Evolutionary conservation across 140 eudicot genomes (phyloP).

Genomic region (Cichorium intybus): DNA sequence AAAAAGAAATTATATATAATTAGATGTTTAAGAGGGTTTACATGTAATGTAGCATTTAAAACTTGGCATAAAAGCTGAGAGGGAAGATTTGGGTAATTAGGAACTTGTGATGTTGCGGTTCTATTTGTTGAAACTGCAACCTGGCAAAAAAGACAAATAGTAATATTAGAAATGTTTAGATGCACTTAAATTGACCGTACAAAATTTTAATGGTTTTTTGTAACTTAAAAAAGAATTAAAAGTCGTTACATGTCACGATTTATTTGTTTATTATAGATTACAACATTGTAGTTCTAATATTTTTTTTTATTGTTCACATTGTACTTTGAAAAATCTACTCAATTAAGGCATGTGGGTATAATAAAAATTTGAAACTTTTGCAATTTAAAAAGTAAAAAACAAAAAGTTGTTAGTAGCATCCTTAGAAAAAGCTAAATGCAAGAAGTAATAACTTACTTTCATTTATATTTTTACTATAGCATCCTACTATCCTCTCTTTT

Average conservation of each 20-base stretch:
- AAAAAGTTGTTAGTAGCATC: background rate
- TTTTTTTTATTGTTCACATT: too few species aligned
- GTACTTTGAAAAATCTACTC: background rate
- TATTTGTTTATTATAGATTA: too few species aligned
- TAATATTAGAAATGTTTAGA: too few species aligned
- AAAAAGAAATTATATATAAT: background rate
- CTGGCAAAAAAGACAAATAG: conserved; percentile 58
- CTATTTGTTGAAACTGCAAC: conserved; percentile 96
- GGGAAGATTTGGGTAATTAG: conserved; percentile 94
- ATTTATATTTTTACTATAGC: background rate
- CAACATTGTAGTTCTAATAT: too few species aligned
- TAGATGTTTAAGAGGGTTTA: conserved; percentile 31
- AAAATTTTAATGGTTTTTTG: too few species aligned
- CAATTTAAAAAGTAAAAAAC: background rate
- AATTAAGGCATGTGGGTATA: background rate
- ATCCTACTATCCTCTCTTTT: too few species aligned
- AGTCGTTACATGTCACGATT: too few species aligned
- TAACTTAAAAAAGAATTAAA: too few species aligned
- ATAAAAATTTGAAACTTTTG: background rate
- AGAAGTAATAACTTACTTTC: background rate
- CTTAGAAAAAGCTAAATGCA: too few species aligned
- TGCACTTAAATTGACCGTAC: too few species aligned
- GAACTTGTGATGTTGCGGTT: conserved; percentile 90
- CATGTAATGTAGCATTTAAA: conserved; percentile 87
- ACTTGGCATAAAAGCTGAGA: conserved; percentile 96